Conservation (phyloP, 2,329 filamentous ascomycete genomes). For the Fusarium sterilihyphosum region DNA sequence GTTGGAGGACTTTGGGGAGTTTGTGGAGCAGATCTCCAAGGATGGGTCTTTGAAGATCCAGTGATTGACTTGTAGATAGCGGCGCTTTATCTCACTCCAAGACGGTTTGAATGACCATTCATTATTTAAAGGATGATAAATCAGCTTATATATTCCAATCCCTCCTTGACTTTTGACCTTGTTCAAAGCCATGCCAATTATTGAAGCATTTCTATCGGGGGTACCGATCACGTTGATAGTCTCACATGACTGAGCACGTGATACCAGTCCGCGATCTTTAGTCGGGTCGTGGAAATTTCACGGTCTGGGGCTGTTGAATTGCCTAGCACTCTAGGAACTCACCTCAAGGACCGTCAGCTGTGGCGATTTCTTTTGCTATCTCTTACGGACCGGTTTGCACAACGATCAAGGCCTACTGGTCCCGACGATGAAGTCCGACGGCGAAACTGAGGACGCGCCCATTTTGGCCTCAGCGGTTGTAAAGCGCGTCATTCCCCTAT, state of each 20-base stretch:
- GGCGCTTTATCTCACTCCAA: not conserved
- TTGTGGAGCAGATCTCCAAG: not conserved
- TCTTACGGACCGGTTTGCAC: fast-evolving
- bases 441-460: no score
- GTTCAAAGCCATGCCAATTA: not conserved
- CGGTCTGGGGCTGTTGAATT: not conserved
- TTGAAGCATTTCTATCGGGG: not conserved
- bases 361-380: no score
- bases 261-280: fast-evolving
- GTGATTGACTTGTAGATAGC: not conserved
- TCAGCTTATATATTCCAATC: not conserved
- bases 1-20: not conserved
- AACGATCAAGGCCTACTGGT: fast-evolving
- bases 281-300: fast-evolving
- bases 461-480: fast-evolving
- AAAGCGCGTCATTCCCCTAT: no score
- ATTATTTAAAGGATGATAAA: fast-evolving
- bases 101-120: fast-evolving
- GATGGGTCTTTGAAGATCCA: not conserved
- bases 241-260: not conserved
- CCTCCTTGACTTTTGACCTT: fast-evolving
- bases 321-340: not conserved
- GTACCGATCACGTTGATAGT: fast-evolving
- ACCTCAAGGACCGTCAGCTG: fast-evolving
- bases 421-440: fast-evolving